Percentiles rank a stretch among this genome's conserved stretches.
Conservation (phyloP, 140 eudicot species). For the Ambrosia hybrid region DNA sequence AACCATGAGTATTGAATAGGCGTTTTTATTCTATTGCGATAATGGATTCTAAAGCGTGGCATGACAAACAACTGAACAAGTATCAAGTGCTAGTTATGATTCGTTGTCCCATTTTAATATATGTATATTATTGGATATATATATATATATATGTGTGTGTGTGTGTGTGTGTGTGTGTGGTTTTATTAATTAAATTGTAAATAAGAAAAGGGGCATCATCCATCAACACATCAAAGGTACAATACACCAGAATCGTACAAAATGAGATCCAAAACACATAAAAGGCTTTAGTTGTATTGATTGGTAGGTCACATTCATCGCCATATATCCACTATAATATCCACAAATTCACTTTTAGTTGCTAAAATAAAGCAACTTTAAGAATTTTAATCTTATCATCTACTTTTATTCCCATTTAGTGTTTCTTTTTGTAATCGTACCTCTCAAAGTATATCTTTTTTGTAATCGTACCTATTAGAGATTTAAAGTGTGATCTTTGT, state of each 20-base stretch:
- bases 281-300: neutral
- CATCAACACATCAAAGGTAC: neutral
- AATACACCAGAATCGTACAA: neutral
- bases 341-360: conserved; percentile 8
- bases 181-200: neutral
- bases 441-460: neutral
- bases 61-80: no score
- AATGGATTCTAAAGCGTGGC: no score
- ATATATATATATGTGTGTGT: no score
- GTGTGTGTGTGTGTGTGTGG: neutral
- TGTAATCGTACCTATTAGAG: neutral
- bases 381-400: conserved; percentile 3
- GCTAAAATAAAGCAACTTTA: conserved; percentile 12
- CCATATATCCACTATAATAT: conserved; percentile 22
- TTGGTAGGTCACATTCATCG: neutral
- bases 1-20: no score
- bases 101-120: no score
- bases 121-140: no score
- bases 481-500: neutral
- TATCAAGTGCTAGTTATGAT: no score
- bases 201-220: no score
- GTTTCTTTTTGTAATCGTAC: neutral
- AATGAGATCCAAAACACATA: neutral
- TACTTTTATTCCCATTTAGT: conserved; percentile 4
- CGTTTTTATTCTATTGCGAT: no score